A percentile compares a stretch with the other conserved stretches of the same genome.
Conservation (phyloP, 2,329 filamentous ascomycete genomes). For the Phialophora tarda region DNA sequence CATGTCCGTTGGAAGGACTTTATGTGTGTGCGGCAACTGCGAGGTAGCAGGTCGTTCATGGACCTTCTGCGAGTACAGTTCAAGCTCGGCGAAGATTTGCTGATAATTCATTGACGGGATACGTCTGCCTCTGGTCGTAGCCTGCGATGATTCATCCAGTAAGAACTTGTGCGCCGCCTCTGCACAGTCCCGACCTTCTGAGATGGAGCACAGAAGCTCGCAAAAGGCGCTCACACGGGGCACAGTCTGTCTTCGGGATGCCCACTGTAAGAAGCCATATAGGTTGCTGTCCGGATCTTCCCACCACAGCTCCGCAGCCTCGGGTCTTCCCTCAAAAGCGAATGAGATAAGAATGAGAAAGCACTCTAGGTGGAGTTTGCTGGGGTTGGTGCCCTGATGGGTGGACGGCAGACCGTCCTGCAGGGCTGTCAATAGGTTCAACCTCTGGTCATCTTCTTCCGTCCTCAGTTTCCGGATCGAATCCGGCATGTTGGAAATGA, state of each 20-base stretch:
- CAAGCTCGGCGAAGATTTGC: constrained; percentile 89
- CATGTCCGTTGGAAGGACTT: constrained; percentile 68
- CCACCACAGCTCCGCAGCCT: constrained; percentile 90
- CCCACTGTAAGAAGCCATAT: constrained; percentile 94
- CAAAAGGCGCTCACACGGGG: constrained; percentile 96
- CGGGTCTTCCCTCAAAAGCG: constrained; percentile 81
- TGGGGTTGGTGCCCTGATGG: constrained; percentile 51
- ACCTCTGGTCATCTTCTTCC: constrained; percentile 82
- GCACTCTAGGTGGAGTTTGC: constrained; percentile 71
- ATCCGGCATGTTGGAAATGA: constrained; percentile 94
- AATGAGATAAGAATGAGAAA: constrained; percentile 93
- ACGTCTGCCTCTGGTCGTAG: constrained; percentile 77
- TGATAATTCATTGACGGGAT: constrained; percentile 87
- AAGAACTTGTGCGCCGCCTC: constrained; percentile 86
- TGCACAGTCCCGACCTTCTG: constrained; percentile 80
- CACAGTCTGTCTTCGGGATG: constrained; percentile 91
- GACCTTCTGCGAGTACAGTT: constrained; percentile 80
- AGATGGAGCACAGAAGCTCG: constrained; percentile 90
- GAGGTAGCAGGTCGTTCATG: constrained; percentile 69
- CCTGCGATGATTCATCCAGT: constrained; percentile 69
- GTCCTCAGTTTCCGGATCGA: constrained; percentile 81
- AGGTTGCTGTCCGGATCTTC: constrained; percentile 88
- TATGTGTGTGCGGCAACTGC: constrained; percentile 64
- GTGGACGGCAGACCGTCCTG: constrained; percentile 52
- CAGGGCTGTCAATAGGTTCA: constrained; percentile 54